Percentiles rank a stretch among this genome's conserved stretches.
phyloP scores from a whole-genome alignment of 129 eudicot genomes.

The Mikania micrantha region DNA sequence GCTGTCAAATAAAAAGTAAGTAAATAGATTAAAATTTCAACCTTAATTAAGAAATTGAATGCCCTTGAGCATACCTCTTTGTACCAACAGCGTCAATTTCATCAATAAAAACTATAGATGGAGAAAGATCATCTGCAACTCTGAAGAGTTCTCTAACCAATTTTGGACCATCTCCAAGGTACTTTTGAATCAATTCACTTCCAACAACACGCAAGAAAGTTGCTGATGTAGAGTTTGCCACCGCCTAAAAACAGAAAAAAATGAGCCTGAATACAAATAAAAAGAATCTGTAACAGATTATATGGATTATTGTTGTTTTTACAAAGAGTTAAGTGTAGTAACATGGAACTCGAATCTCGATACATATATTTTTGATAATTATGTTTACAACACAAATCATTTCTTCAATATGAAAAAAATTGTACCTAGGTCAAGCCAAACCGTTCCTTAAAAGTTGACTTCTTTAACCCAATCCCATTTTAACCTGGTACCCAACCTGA shows the following conservation, averaged over 20 bases:
- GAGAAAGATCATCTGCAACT: constrained; percentile 95
- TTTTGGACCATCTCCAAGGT: constrained; percentile 94
- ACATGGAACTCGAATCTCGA: background rate
- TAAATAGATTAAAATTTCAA: background rate
- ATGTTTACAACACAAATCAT: background rate
- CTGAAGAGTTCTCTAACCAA: constrained; percentile 90
- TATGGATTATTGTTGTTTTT: background rate
- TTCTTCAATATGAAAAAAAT: background rate
- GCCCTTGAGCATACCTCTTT: constrained; percentile 44
- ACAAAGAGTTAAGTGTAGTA: background rate
- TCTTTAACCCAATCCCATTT: background rate
- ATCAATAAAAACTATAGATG: constrained; percentile 87
- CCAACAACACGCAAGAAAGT: constrained; percentile 97
- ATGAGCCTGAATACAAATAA: background rate
- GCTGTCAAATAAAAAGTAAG: background rate
- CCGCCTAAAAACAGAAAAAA: constrained; percentile 48
- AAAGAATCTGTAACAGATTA: background rate
- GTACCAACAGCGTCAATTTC: constrained; percentile 97
- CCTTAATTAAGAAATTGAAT: background rate
- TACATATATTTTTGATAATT: background rate
- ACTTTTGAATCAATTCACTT: constrained; percentile 91
- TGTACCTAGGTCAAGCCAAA: background rate
- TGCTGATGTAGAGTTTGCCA: constrained; percentile 95
- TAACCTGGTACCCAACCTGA: too few species aligned
- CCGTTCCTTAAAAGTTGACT: background rate